A percentile compares a stretch with the other conserved stretches of the same genome.
Conservation (phyloP, 257 asterid genomes). For the Jaltomata sinuosa region DNA sequence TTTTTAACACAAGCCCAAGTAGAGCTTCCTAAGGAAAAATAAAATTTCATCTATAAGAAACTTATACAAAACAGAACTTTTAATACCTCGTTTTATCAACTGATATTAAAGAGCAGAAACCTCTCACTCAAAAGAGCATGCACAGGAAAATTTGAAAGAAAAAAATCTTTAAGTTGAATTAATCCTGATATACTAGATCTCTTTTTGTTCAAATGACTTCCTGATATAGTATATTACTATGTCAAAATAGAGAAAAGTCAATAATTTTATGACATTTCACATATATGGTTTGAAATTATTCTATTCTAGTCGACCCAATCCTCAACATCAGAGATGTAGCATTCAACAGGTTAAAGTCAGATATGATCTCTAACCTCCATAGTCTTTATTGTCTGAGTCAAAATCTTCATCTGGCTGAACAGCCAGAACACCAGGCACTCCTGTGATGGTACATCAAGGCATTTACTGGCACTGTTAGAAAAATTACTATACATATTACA, state of each 20-base stretch:
- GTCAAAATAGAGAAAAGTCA: neutral
- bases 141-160: neutral
- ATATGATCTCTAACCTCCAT: conserved; percentile 48
- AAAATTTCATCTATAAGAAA: neutral
- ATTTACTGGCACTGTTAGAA: neutral
- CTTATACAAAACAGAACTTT: neutral
- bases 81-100: neutral
- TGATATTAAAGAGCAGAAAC: neutral
- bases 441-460: conserved; percentile 27
- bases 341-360: neutral
- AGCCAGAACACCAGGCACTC: conserved; percentile 63
- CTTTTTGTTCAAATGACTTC: neutral
- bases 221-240: neutral
- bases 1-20: neutral
- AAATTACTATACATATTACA: neutral
- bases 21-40: neutral
- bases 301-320: neutral
- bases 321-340: neutral
- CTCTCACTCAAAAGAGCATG: neutral
- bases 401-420: conserved; percentile 58
- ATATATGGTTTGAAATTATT: neutral
- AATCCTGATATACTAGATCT: neutral
- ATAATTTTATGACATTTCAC: neutral
- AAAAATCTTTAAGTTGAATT: neutral
- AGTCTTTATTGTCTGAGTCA: conserved; percentile 54